Conservation (phyloP, 176 grass and related monocot genomes). For the Panicum miliaceum region DNA sequence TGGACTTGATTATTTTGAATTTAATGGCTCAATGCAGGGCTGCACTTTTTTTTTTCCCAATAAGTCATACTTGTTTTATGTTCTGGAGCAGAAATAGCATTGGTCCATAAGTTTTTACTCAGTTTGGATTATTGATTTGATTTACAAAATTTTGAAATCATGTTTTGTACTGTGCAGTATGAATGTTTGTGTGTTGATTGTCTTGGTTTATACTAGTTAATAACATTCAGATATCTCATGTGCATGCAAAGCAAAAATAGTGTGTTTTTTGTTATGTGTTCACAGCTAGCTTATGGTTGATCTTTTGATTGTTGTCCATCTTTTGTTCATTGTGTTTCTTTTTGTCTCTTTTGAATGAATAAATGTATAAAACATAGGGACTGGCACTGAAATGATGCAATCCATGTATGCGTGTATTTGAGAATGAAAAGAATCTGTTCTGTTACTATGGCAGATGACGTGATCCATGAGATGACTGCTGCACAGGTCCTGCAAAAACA, state of each 20-base stretch:
- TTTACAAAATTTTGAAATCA: neutral
- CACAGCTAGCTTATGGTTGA: neutral
- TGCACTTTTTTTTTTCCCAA: conserved; percentile 1
- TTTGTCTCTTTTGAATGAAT: neutral
- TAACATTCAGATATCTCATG: conserved; percentile 33
- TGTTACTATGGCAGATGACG: conserved; percentile 61
- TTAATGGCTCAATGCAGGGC: neutral
- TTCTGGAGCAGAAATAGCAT: conserved; percentile 1
- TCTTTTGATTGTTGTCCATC: conserved; percentile 4
- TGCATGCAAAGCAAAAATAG: conserved; percentile 20
- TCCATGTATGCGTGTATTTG: neutral
- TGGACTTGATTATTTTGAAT: neutral
- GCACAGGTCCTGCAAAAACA: conserved; percentile 62
- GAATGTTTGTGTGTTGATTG: neutral
- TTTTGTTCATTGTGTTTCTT: conserved; percentile 13
- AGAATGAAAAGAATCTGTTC: conserved; percentile 13
- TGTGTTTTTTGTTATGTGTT: neutral
- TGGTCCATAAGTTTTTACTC: conserved; percentile 4
- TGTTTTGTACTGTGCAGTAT: neutral
- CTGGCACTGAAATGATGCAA: conserved; percentile 21
- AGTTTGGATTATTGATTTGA: neutral
- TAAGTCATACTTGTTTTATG: conserved; percentile 4
- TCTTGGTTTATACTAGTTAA: neutral
- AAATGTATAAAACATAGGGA: conserved; percentile 20
- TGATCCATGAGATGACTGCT: conserved; percentile 51